Percentiles rank a stretch among this genome's conserved stretches.
These are phyloP conservation scores for Solanum peruvianum DNA, from an alignment of 257 asterid genomes.

Conservation along the genomic window DNA sequence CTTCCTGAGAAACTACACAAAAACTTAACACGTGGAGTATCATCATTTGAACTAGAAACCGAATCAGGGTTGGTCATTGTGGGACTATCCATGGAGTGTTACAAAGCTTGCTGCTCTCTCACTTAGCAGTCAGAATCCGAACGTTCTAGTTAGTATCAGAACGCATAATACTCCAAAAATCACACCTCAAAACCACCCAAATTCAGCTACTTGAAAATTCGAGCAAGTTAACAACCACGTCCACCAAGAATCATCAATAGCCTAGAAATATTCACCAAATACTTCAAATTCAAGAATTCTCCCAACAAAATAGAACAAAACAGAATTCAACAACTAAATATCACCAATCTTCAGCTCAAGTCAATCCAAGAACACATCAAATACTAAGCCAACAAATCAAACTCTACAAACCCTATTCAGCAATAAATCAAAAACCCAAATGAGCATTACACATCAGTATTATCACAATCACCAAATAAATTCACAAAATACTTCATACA, in stretches of 20 bases:
- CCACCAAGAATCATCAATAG: neutral
- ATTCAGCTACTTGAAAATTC: neutral
- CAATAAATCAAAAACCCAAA: neutral
- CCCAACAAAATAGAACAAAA: neutral
- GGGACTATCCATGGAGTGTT: slow-evolving; percentile 61
- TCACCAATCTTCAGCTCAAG: slow-evolving; percentile 3
- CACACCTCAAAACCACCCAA: neutral
- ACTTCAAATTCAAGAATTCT: neutral
- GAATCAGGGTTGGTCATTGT: slow-evolving; percentile 26
- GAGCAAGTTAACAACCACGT: neutral
- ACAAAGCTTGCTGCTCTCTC: slow-evolving; percentile 6
- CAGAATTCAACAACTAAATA: neutral
- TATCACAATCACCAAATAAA: neutral
- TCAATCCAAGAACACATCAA: neutral
- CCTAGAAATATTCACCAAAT: slow-evolving; percentile 1
- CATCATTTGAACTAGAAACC: slow-evolving; percentile 40
- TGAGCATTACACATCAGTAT: neutral
- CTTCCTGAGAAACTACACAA: slow-evolving; percentile 87
- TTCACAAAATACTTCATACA: neutral
- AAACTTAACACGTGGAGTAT: slow-evolving; percentile 69
- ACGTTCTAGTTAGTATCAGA: slow-evolving; percentile 10
- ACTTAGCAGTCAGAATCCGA: slow-evolving; percentile 11
- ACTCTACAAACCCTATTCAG: neutral
- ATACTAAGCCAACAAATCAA: neutral
- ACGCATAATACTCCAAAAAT: neutral